Conservation (phyloP, 441 rosid species). For the Populus tomentosa region DNA sequence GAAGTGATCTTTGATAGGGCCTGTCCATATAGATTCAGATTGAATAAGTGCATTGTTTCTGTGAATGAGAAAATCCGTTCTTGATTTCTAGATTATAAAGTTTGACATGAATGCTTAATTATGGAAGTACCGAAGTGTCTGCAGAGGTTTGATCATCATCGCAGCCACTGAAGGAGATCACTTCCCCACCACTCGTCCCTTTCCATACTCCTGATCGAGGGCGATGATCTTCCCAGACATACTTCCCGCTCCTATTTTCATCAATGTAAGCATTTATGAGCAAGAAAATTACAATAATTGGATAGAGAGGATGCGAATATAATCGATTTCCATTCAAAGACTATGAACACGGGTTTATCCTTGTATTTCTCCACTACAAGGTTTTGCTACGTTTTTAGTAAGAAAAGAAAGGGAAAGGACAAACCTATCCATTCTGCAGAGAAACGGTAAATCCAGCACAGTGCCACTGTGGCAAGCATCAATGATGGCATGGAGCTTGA, state of each 20-base stretch:
- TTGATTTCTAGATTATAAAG: neutral
- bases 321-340: neutral
- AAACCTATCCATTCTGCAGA: slow-evolving; percentile 67
- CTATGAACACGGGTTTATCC: slow-evolving; percentile 17
- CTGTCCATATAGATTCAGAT: slow-evolving; percentile 29
- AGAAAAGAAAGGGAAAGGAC: slow-evolving; percentile 3
- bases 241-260: slow-evolving; percentile 50
- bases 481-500: slow-evolving; percentile 65
- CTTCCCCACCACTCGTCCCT: slow-evolving; percentile 88
- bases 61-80: neutral
- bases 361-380: neutral
- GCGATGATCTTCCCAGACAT: slow-evolving; percentile 85
- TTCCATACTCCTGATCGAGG: slow-evolving; percentile 77
- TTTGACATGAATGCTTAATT: neutral
- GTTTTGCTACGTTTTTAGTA: no score
- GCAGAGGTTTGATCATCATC: slow-evolving; percentile 88
- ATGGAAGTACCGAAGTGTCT: slow-evolving; percentile 57
- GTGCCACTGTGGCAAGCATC: slow-evolving; percentile 89
- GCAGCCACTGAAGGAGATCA: slow-evolving; percentile 78
- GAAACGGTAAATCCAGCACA: slow-evolving; percentile 64
- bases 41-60: neutral
- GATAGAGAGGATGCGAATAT: neutral
- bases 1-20: slow-evolving; percentile 73
- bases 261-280: slow-evolving; percentile 8
- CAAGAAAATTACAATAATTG: neutral